Evolutionary conservation across 306 rosid genomes (phyloP).

Genomic region (Macrotyloma uniflorum): DNA sequence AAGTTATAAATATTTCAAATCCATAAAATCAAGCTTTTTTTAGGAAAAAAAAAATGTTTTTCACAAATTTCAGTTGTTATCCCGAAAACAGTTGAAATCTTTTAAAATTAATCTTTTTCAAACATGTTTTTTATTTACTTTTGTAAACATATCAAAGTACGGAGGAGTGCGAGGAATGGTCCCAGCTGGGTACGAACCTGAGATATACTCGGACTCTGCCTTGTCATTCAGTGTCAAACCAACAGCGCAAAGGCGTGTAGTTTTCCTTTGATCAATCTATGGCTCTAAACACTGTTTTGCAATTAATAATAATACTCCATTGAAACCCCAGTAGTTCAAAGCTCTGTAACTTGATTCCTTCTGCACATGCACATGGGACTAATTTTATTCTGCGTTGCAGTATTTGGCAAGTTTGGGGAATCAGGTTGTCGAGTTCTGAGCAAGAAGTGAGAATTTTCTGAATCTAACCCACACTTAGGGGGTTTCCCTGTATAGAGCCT

Average conservation of each 20-base stretch:
- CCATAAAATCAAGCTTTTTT: too few species aligned
- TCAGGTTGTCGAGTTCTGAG: neutral
- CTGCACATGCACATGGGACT: neutral
- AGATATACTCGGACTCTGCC: slow-evolving; percentile 11
- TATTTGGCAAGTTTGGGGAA: neutral
- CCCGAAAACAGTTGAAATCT: too few species aligned
- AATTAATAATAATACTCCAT: neutral
- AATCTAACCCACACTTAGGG: neutral
- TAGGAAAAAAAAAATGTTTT: too few species aligned
- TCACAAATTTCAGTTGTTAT: too few species aligned
- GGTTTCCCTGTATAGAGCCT: neutral
- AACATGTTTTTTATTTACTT: neutral
- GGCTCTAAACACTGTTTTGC: neutral
- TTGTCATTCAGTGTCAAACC: neutral
- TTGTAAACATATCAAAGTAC: neutral
- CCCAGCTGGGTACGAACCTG: neutral
- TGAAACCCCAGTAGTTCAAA: neutral
- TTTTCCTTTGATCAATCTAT: slow-evolving; percentile 16
- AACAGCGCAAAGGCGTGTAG: neutral
- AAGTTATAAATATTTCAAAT: too few species aligned
- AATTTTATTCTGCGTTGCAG: neutral
- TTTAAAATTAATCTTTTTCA: too few species aligned
- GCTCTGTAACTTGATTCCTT: neutral
- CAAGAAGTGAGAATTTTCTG: neutral
- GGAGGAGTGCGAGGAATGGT: neutral